Evolutionary conservation across 2,329 filamentous ascomycete genomes (phyloP).

Genomic region (Celoporthe dispersa): DNA sequence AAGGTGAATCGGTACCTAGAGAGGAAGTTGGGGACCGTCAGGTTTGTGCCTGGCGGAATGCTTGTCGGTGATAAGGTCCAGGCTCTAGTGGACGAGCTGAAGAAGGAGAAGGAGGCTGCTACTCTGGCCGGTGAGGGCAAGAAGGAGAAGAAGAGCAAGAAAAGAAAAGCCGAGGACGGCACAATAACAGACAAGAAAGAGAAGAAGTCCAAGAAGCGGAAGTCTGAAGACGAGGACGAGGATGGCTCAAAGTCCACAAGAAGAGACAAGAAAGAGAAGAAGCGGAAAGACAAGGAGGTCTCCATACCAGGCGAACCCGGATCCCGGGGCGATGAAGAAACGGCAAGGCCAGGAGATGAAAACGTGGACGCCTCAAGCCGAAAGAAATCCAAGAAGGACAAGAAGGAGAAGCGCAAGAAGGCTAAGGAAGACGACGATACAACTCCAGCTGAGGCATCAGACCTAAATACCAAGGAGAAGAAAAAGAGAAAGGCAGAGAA

Average conservation of each 20-base stretch:
- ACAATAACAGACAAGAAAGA: conserved; percentile 42
- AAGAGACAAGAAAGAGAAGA: conserved; percentile 51
- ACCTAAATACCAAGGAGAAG: conserved; percentile 27
- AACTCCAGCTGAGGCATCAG: conserved; percentile 31
- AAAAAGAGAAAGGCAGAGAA: conserved; percentile 33
- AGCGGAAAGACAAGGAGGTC: conserved; percentile 45
- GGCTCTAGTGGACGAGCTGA: conserved; percentile 43
- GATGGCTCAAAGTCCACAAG: conserved; percentile 49
- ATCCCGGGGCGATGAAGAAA: conserved; percentile 31
- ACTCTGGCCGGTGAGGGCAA: conserved; percentile 17
- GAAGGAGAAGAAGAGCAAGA: conserved; percentile 36
- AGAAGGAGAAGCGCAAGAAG: conserved; percentile 39
- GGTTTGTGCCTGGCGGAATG: conserved; percentile 86
- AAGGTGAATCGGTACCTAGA: conserved; percentile 76
- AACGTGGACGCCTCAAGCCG: conserved; percentile 31
- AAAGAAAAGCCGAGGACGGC: conserved; percentile 35
- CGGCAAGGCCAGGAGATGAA: conserved; percentile 33
- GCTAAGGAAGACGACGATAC: conserved; percentile 41
- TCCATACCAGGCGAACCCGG: conserved; percentile 39
- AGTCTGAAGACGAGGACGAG: conserved; percentile 46
- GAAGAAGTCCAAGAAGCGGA: conserved; percentile 56
- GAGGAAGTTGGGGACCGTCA: conserved; percentile 77
- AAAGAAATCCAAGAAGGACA: conserved; percentile 36
- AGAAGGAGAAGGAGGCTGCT: conserved; percentile 34
- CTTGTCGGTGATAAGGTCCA: conserved; percentile 62